Evolutionary conservation across 2,329 filamentous ascomycete species (phyloP), one percentile per base, ranked within the genome.

Genomic region (Fusarium algeriense): DNA sequence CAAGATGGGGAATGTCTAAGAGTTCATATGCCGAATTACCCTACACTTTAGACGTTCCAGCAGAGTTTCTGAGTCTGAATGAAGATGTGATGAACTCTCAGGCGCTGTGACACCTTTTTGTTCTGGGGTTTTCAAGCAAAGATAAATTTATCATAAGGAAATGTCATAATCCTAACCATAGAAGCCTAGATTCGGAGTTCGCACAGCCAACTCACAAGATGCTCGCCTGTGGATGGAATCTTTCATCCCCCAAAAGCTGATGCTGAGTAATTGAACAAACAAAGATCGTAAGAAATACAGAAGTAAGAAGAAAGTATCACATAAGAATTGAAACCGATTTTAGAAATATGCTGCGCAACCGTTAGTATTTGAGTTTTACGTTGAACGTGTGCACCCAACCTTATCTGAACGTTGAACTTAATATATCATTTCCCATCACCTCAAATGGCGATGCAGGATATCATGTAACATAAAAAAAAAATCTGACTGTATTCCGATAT

Each of bases 341-440:
- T 20, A 35, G 37, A 53, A 52, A 8, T 9, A 60, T 34, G 40
- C 35, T n/a, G 46, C 34, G 23, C 30, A 41, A 20, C 45, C 45
- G 53, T 52, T 66, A 14, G 46, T 50, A 46, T 60, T 38, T 60
- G 23, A 23, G 44, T 46, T 52, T 38, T 14, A 19, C 32, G 45
- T 60, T 52, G 17, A 53, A 66, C 53, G 23, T 66, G 45, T 60
- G 35, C 30, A 41, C 10, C 40, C 30, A 50, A 60, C 53, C 53
- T 66, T 60, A 53, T 52, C 44, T 66, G 4, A 41, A 44, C 38
- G 35, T 63, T 64, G 23, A 64, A 56, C 48, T 23, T 48, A 23
- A 15, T 26, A 35, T 48, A 17, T 23, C 23, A 9, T 30, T 50
- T 56, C 23, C 11, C 15, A 23, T 43, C 30, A 37, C 59, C 41